Evolutionary conservation across 805 yeast species (phyloP).

Genomic region (Metschnikowia arizonensis): DNA sequence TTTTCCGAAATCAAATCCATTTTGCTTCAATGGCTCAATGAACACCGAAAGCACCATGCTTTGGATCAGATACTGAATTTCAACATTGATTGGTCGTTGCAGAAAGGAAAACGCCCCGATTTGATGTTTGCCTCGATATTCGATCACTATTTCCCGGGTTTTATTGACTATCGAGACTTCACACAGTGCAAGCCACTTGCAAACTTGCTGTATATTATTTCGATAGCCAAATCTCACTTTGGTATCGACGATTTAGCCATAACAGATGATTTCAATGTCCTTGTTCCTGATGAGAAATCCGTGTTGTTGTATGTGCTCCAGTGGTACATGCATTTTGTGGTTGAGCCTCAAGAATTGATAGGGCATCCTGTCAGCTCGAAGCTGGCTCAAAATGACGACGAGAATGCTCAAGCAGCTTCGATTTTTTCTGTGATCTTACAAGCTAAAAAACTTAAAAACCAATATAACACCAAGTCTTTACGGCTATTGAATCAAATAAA

Average conservation of each 20-base stretch:
- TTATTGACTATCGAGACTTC: slow-evolving; percentile 25
- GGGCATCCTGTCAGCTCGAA: neutral
- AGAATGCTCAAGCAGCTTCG: neutral
- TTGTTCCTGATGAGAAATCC: slow-evolving; percentile 57
- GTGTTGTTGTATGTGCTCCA: slow-evolving; percentile 55
- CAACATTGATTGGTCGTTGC: slow-evolving; percentile 50
- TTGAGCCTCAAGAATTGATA: neutral
- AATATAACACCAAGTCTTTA: slow-evolving; percentile 30
- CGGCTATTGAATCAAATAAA: slow-evolving; percentile 27
- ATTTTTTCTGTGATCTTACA: slow-evolving; percentile 10
- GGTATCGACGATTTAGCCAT: slow-evolving; percentile 53
- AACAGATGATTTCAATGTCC: slow-evolving; percentile 47
- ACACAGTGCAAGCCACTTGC: slow-evolving; percentile 16
- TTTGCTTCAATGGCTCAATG: slow-evolving; percentile 51
- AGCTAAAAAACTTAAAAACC: slow-evolving; percentile 22
- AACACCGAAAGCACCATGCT: slow-evolving; percentile 19
- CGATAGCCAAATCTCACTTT: slow-evolving; percentile 40
- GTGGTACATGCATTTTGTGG: slow-evolving; percentile 47
- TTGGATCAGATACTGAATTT: slow-evolving; percentile 42
- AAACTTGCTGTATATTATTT: slow-evolving; percentile 29
- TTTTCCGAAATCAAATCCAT: slow-evolving; percentile 29
- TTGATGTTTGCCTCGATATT: slow-evolving; percentile 41
- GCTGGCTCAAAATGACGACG: slow-evolving; percentile 1
- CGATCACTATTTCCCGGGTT: slow-evolving; percentile 21
- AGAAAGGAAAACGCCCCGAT: slow-evolving; percentile 43